phyloP scores from a whole-genome alignment of 495 filamentous ascomycete genomes.

The Hypoxylon cercidicola region DNA sequence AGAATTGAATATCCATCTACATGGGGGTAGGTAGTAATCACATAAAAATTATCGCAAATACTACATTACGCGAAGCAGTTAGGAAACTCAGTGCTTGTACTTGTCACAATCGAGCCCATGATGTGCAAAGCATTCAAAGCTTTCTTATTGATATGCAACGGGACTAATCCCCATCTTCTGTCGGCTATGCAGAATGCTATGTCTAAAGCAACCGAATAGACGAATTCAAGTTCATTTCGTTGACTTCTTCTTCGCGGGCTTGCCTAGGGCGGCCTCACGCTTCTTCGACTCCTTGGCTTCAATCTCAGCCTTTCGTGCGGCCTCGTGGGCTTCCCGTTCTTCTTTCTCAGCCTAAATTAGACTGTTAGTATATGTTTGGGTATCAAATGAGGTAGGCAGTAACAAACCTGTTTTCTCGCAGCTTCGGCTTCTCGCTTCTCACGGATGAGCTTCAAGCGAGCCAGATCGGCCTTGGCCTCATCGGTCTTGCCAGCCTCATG shows the following conservation, averaged over 20 bases:
- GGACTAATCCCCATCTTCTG: background rate
- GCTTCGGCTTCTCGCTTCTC: conserved; percentile 89
- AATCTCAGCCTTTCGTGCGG: conserved; percentile 60
- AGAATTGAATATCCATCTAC: no score
- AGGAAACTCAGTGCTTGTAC: background rate
- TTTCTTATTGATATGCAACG: conserved; percentile 16
- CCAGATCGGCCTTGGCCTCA: conserved; percentile 92
- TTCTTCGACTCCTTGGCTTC: conserved; percentile 71
- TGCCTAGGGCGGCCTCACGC: conserved; percentile 65
- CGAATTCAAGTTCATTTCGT: conserved; percentile 30
- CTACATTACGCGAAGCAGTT: no score
- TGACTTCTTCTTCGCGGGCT: conserved; percentile 52
- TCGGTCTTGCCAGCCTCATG: conserved; percentile 98
- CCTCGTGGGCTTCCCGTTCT: conserved; percentile 71
- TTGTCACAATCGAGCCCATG: background rate
- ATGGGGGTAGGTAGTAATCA: no score
- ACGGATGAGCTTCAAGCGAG: conserved; percentile 78
- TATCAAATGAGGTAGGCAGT: background rate
- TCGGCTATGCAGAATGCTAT: conserved; percentile 14
- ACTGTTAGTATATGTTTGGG: conserved; percentile 15
- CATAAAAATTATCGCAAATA: no score
- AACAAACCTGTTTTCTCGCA: conserved; percentile 62
- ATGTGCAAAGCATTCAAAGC: conserved; percentile 1
- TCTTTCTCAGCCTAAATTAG: conserved; percentile 71
- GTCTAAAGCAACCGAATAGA: conserved; percentile 10